These are phyloP conservation scores for Boletus tylopilopsis DNA, from an alignment of 768 basidiomycete genomes.

Conservation along the genomic window DNA sequence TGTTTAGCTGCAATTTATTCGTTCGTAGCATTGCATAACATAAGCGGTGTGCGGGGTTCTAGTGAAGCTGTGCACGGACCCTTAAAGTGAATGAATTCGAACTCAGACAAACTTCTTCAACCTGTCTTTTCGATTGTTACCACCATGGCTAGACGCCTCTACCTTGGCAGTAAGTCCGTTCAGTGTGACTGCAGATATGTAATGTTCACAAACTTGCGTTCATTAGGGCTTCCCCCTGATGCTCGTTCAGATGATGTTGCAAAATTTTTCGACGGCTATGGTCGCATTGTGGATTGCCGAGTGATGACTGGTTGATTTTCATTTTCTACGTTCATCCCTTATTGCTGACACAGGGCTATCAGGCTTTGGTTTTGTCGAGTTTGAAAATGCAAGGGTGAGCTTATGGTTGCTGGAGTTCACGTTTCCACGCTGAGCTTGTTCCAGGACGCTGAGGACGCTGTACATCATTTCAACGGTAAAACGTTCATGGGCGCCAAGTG, in stretches of 20 bases:
- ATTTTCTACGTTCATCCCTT: neutral
- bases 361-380: slow-evolving; percentile 98
- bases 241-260: slow-evolving; percentile 79
- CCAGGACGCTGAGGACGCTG: slow-evolving; percentile 94
- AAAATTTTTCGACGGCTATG: slow-evolving; percentile 89
- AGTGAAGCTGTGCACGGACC: slow-evolving; percentile 26
- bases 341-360: slow-evolving; percentile 17
- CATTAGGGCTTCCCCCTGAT: slow-evolving; percentile 75
- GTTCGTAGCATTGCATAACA: neutral
- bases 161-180: slow-evolving; percentile 68
- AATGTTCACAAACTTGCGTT: neutral
- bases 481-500: slow-evolving; percentile 82
- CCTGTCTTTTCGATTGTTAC: slow-evolving; percentile 29
- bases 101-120: slow-evolving; percentile 28
- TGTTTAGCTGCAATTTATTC: too few relatives aligned
- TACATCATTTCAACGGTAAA: slow-evolving; percentile 84
- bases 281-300: slow-evolving; percentile 84
- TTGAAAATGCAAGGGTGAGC: slow-evolving; percentile 75
- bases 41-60: slow-evolving; percentile 19
- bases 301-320: slow-evolving; percentile 84
- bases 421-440: slow-evolving; percentile 12
- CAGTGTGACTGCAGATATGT: slow-evolving; percentile 3
- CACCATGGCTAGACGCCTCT: slow-evolving; percentile 78
- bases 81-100: slow-evolving; percentile 28
- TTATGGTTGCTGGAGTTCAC: neutral